Evolutionary conservation across 2,329 filamentous ascomycete genomes (phyloP).

Genomic region (Cadophora sp.): DNA sequence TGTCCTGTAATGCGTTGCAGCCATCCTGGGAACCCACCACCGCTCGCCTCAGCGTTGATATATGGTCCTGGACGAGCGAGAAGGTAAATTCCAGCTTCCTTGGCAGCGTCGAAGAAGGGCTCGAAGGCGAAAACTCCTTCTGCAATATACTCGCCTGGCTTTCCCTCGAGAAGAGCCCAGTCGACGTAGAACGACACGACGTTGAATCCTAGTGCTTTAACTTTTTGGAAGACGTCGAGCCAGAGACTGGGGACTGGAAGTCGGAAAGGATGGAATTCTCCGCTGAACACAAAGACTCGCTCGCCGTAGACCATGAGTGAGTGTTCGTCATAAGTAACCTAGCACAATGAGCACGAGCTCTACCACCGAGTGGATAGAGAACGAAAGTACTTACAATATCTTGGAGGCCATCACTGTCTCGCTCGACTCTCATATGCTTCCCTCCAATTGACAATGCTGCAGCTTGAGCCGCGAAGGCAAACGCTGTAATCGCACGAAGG

Average conservation of each 20-base stretch:
- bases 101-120: conserved; percentile 78
- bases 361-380: background rate
- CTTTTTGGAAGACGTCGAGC: conserved; percentile 81
- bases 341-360: background rate
- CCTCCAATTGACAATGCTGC: conserved; percentile 56
- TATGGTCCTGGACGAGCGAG: conserved; percentile 66
- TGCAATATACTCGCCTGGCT: conserved; percentile 70
- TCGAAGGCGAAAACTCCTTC: conserved; percentile 76
- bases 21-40: conserved; percentile 85
- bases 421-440: conserved; percentile 55
- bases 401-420: conserved; percentile 58
- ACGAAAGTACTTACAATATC: conserved; percentile 54
- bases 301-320: conserved; percentile 68
- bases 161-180: conserved; percentile 80
- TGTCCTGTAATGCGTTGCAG: conserved; percentile 70
- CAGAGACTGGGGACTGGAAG: conserved; percentile 67
- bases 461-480: conserved; percentile 51
- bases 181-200: conserved; percentile 80
- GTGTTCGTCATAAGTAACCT: conserved; percentile 68
- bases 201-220: conserved; percentile 82
- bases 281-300: conserved; percentile 66
- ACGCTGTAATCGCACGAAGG: conserved; percentile 42
- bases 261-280: conserved; percentile 68
- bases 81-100: conserved; percentile 76
- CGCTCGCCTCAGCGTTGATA: conserved; percentile 79